Evolutionary conservation across 2,329 filamentous ascomycete species (phyloP), one percentile per base, ranked within the genome.

Genomic region (Paecilomyces sp.): DNA sequence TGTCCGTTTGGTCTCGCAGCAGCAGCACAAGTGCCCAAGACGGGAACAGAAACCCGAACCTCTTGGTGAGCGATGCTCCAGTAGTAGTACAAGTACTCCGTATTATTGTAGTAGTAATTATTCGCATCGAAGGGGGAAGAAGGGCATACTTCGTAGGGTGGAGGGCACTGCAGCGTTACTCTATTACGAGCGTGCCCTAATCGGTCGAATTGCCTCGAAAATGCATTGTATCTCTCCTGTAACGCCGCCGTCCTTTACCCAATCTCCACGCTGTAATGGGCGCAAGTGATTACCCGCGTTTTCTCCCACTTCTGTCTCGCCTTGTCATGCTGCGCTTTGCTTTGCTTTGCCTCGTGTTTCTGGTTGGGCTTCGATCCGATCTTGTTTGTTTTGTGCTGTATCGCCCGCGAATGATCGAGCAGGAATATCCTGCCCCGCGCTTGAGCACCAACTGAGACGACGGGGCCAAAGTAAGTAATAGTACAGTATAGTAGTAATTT

Each of bases 1-100:
- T 15, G 41, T 47, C n/a, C 8, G 41, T 18, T 2, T 41, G 36
- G 36, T 15, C 12, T 41, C 64, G 59, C 64, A 65, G 59, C 58
- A 64, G 65, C 66, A 67, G 68, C 68, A 70, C 59, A 64, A 60
- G 63, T 70, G 67, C 68, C 68, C 68, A 66, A 69, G 64, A 59
- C 57, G 63, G 62, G 62, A 61, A 65, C 7, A 6, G 41, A 47
- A 9, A 47, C n/a, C 41, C 41, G n/a, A 47, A 47, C 41, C 5
- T 47, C 41, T 41, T 47, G 36, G 34, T 15, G 36, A 47, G 36
- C n/a, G 36, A 47, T 22, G 11, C 41, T 15, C 15, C 41, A 22
- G 41, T 47, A 28, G 25, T 28, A 28, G 25, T 6, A 28, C 25
- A 28, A 28, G 25, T 28, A 28, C 3, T 28, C 3, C 2, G 25